Evolutionary conservation across 2,329 filamentous ascomycete genomes (phyloP).

Genomic region (Aciculosporium take): DNA sequence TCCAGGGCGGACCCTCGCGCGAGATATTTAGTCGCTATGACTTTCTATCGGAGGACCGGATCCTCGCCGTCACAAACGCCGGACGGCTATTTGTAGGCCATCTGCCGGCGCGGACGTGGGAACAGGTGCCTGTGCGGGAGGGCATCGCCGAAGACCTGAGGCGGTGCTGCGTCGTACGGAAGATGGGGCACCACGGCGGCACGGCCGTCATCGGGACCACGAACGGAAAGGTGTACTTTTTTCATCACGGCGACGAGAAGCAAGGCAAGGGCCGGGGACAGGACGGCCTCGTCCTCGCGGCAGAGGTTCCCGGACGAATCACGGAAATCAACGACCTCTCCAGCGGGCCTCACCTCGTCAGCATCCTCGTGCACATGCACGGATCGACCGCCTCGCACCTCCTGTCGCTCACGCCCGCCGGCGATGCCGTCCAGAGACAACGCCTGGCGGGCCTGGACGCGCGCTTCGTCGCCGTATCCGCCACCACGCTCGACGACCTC

Average conservation of each 20-base stretch:
- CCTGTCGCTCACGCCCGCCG: conserved; percentile 23
- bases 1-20: conserved; percentile 8
- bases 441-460: conserved; percentile 26
- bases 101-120: conserved; percentile 26
- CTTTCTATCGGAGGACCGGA: conserved; percentile 37
- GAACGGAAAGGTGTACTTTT: conserved; percentile 33
- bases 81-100: conserved; percentile 42
- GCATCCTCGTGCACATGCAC: conserved; percentile 32
- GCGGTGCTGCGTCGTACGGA: conserved; percentile 33
- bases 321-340: conserved; percentile 33
- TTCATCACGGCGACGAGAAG: too few relatives aligned
- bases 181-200: conserved; percentile 21
- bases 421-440: conserved; percentile 15
- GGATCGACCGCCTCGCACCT: conserved; percentile 29
- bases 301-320: conserved; percentile 32
- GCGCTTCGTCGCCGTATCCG: conserved; percentile 36
- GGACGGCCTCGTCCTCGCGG: conserved; percentile 17
- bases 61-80: conserved; percentile 45
- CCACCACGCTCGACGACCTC: conserved; percentile 24
- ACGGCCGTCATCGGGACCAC: conserved; percentile 34
- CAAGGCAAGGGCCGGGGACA: not conserved
- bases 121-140: conserved; percentile 22
- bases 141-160: conserved; percentile 23
- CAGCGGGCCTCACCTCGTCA: conserved; percentile 8
- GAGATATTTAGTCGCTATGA: conserved; percentile 47